These are phyloP conservation scores for Peterozyma toletana DNA, from an alignment of 805 yeast species.

Conservation along the genomic window DNA sequence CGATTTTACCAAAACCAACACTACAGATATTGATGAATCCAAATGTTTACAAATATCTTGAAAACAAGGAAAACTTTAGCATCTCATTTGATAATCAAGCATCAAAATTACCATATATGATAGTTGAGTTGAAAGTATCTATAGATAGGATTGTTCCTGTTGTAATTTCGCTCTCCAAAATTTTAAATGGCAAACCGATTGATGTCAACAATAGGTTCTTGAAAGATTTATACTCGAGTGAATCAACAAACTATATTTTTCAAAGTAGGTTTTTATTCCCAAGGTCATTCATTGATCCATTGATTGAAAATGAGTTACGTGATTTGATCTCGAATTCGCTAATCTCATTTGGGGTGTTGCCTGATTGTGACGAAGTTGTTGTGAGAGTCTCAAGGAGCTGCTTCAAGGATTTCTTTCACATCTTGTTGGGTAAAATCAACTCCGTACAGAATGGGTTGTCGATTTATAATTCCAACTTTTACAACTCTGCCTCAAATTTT, in stretches of 20 bases:
- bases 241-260: slow-evolving; percentile 5
- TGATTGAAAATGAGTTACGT: slow-evolving; percentile 1
- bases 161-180: slow-evolving; percentile 5
- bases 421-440: not conserved
- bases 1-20: slow-evolving; percentile 3
- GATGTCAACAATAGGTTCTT: not conserved
- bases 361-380: slow-evolving; percentile 7
- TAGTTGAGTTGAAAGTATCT: slow-evolving; percentile 3
- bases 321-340: slow-evolving; percentile 1
- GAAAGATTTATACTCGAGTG: slow-evolving; percentile 1
- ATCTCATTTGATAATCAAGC: slow-evolving; percentile 6
- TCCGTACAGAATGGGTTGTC: not conserved
- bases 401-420: slow-evolving; percentile 3
- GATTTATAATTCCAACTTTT: not conserved
- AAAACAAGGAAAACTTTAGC: slow-evolving; percentile 2
- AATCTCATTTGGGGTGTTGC: slow-evolving; percentile 6
- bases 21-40: slow-evolving; percentile 7
- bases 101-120: slow-evolving; percentile 8
- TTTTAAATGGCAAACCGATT: slow-evolving; percentile 7
- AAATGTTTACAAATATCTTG: slow-evolving; percentile 4
- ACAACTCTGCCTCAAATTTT: not conserved
- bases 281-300: not conserved
- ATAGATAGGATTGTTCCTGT: slow-evolving; percentile 3
- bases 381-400: slow-evolving; percentile 5
- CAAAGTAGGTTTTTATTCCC: slow-evolving; percentile 8